These are phyloP conservation scores for Athelia psychrophila DNA, from an alignment of 1,284 basidiomycete species.

Conservation along the genomic window DNA sequence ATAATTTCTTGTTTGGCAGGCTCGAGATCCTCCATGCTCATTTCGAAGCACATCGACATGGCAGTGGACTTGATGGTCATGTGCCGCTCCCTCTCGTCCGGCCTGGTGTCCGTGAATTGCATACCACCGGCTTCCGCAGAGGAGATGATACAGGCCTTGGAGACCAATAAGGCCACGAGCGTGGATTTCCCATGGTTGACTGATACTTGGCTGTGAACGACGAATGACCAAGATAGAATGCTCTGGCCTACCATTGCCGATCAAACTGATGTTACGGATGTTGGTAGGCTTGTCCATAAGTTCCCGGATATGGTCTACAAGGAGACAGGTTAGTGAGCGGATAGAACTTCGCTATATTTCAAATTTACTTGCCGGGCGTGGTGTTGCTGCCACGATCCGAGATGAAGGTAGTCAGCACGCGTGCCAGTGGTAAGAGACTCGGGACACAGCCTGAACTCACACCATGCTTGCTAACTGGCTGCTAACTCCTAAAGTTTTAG, in stretches of 20 bases:
- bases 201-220: conserved; percentile 28
- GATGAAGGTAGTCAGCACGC: conserved; percentile 25
- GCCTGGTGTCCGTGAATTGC: conserved; percentile 97
- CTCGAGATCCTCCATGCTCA: conserved; percentile 84
- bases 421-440: conserved; percentile 8
- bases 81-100: conserved; percentile 99
- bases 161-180: conserved; percentile 97
- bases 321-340: conserved; percentile 8
- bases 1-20: conserved; percentile 94
- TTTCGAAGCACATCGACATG: conserved; percentile 99
- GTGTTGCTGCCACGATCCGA: conserved; percentile 74
- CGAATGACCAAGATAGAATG: conserved; percentile 14
- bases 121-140: conserved; percentile 92
- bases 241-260: conserved; percentile 1
- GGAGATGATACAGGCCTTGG: conserved; percentile 99
- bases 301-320: conserved; percentile 80
- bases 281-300: conserved; percentile 92
- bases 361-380: conserved; percentile 68
- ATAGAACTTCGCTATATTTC: conserved; percentile 4
- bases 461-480: conserved; percentile 74
- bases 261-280: conserved; percentile 99
- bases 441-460: conserved; percentile 45
- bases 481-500: conserved; percentile 31
- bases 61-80: conserved; percentile 99
- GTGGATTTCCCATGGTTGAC: conserved; percentile 99